A percentile compares a stretch with the other conserved stretches of the same genome.
phyloP scores from a whole-genome alignment of 2,329 filamentous ascomycete genomes.

The Xylaria sp. region DNA sequence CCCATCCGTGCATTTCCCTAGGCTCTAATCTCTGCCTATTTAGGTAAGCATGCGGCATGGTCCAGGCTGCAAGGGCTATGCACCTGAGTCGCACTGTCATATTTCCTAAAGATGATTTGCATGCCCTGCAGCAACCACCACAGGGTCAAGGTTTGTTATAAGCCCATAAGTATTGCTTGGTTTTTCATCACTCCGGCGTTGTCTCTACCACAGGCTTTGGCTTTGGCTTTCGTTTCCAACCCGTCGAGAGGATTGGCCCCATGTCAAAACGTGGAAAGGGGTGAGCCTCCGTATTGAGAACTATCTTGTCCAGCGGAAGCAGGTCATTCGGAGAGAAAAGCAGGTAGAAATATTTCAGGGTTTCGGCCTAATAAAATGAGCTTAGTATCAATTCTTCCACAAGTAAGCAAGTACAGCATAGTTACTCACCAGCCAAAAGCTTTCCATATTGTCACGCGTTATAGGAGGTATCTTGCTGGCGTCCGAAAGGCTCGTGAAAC shows the following conservation, averaged over 20 bases:
- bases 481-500: constrained; percentile 84
- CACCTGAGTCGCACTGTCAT: not conserved
- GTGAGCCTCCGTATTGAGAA: constrained; percentile 97
- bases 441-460: constrained; percentile 93
- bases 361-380: constrained; percentile 75
- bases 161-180: not conserved
- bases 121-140: not conserved
- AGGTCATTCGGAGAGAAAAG: constrained; percentile 88
- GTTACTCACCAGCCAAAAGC: constrained; percentile 88
- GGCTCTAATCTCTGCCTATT: not conserved
- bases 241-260: constrained; percentile 79
- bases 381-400: constrained; percentile 19
- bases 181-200: constrained; percentile 13
- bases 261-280: constrained; percentile 88
- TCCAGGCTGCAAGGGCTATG: not conserved
- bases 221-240: constrained; percentile 79
- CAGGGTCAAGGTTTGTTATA: not conserved
- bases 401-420: not conserved
- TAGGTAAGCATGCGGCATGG: not conserved
- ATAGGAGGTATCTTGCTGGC: constrained; percentile 77
- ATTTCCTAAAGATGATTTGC: not conserved
- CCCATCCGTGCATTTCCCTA: not conserved
- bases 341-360: constrained; percentile 96
- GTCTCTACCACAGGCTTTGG: constrained; percentile 60
- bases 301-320: constrained; percentile 84